phyloP scores from a whole-genome alignment of 495 filamentous ascomycete genomes.

The Baudoinia panamericana region DNA sequence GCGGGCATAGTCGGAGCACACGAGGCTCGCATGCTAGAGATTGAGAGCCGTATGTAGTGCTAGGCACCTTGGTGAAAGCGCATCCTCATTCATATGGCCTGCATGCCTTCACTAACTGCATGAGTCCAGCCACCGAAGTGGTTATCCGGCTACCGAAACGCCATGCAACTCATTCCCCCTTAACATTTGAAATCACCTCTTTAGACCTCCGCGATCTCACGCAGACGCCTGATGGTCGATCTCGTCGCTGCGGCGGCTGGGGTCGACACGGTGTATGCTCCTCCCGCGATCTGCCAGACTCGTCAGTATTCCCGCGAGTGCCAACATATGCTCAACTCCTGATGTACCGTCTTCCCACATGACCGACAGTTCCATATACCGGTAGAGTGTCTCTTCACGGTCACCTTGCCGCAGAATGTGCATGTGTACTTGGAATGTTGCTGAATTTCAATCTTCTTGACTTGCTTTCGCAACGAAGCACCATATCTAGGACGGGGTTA shows the following conservation, averaged over 20 bases:
- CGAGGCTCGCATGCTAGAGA: too few species aligned
- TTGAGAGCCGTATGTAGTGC: too few species aligned
- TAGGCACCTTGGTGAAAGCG: too few species aligned
- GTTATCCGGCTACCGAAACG: too few species aligned
- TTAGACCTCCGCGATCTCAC: slow-evolving; percentile 93
- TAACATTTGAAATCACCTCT: too few species aligned
- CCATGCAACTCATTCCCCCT: too few species aligned
- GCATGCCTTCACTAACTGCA: too few species aligned
- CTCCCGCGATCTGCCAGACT: slow-evolving; percentile 74
- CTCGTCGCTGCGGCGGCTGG: slow-evolving; percentile 91
- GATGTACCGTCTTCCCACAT: slow-evolving; percentile 44
- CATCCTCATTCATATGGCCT: too few species aligned
- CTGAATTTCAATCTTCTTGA: slow-evolving; percentile 99
- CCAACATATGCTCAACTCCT: not conserved
- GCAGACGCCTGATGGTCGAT: slow-evolving; percentile 92
- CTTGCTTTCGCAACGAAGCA: slow-evolving; percentile 98
- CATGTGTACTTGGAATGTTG: slow-evolving; percentile 90
- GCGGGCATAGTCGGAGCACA: too few species aligned
- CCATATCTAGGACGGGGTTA: too few species aligned
- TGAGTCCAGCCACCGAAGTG: too few species aligned
- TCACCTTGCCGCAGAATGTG: slow-evolving; percentile 93
- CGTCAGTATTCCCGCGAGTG: slow-evolving; percentile 27
- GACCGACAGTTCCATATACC: slow-evolving; percentile 95
- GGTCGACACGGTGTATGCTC: slow-evolving; percentile 94
- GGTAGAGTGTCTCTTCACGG: slow-evolving; percentile 79